These are phyloP conservation scores for Calendula officinalis DNA, from an alignment of 129 eudicot species.

Conservation along the genomic window DNA sequence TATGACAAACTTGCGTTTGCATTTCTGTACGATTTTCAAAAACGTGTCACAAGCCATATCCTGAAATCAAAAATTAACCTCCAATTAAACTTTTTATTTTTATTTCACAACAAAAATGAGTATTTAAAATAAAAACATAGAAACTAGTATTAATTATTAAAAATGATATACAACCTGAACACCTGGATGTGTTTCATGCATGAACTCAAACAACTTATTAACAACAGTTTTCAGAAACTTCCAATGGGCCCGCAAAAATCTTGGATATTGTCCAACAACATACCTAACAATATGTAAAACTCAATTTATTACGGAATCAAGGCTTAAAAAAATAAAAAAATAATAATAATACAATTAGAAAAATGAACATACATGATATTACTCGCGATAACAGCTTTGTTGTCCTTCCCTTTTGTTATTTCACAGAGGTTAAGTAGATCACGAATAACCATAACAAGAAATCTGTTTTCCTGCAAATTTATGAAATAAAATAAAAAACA, in stretches of 20 bases:
- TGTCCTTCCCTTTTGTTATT: slow-evolving; percentile 97
- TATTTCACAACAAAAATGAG: too few species aligned
- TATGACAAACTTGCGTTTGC: slow-evolving; percentile 93
- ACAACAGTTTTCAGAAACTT: slow-evolving; percentile 96
- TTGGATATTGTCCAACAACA: slow-evolving; percentile 98
- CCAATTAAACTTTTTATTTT: neutral
- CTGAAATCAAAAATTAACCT: slow-evolving; percentile 36
- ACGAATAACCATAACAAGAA: slow-evolving; percentile 97
- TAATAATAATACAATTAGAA: neutral
- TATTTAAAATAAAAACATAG: neutral
- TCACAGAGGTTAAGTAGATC: slow-evolving; percentile 94
- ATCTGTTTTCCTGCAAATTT: slow-evolving; percentile 80
- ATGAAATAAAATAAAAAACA: neutral
- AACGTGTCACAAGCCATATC: slow-evolving; percentile 99
- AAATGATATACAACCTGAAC: slow-evolving; percentile 72
- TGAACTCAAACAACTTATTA: slow-evolving; percentile 94
- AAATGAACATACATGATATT: slow-evolving; percentile 74
- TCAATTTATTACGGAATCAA: neutral
- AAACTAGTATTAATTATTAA: neutral
- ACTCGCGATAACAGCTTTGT: slow-evolving; percentile 98
- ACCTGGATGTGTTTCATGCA: slow-evolving; percentile 99
- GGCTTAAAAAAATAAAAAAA: neutral
- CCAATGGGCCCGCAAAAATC: slow-evolving; percentile 98
- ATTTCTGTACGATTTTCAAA: slow-evolving; percentile 96
- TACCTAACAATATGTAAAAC: slow-evolving; percentile 49